Conservation (phyloP, 805 yeast genomes). For the Sungouiella blattae region DNA sequence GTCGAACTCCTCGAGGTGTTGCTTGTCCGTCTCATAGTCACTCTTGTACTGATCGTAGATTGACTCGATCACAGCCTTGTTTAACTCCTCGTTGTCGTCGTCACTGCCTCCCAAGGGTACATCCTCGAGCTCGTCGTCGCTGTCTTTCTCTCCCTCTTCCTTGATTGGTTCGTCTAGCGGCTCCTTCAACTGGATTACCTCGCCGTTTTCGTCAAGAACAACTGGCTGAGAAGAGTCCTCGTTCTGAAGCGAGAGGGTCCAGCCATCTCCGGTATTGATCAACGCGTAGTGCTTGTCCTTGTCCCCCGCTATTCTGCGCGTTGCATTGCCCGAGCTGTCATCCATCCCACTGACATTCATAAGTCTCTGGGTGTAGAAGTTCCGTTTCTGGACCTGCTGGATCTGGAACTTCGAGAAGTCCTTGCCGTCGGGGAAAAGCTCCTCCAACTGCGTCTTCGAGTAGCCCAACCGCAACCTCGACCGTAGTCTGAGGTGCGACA, state of each 20-base stretch:
- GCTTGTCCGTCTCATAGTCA: slow-evolving; percentile 6
- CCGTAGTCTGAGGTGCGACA: slow-evolving; percentile 76
- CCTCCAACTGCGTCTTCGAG: slow-evolving; percentile 80
- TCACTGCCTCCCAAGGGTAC: slow-evolving; percentile 17
- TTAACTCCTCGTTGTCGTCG: slow-evolving; percentile 27
- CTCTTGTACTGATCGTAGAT: slow-evolving; percentile 30
- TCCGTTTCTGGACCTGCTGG: slow-evolving; percentile 86
- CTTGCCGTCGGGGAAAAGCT: slow-evolving; percentile 76
- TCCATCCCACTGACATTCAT: slow-evolving; percentile 84
- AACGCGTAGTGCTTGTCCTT: slow-evolving; percentile 71
- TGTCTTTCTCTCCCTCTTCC: slow-evolving; percentile 5
- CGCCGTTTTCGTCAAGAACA: slow-evolving; percentile 42
- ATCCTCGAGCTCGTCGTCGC: slow-evolving; percentile 22
- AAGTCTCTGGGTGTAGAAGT: slow-evolving; percentile 81
- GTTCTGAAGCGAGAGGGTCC: slow-evolving; percentile 63
- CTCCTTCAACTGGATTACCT: neutral
- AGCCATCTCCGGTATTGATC: slow-evolving; percentile 75
- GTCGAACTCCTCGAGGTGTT: slow-evolving; percentile 18
- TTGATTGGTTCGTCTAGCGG: neutral
- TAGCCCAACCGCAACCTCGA: slow-evolving; percentile 95
- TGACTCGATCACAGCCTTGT: slow-evolving; percentile 33
- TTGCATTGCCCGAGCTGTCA: slow-evolving; percentile 41
- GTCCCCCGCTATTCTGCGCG: slow-evolving; percentile 78
- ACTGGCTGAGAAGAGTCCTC: slow-evolving; percentile 45
- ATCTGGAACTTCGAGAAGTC: slow-evolving; percentile 93